Conservation (phyloP, 768 basidiomycete species). For the Tylopilus plumbeoviolaceoides region DNA sequence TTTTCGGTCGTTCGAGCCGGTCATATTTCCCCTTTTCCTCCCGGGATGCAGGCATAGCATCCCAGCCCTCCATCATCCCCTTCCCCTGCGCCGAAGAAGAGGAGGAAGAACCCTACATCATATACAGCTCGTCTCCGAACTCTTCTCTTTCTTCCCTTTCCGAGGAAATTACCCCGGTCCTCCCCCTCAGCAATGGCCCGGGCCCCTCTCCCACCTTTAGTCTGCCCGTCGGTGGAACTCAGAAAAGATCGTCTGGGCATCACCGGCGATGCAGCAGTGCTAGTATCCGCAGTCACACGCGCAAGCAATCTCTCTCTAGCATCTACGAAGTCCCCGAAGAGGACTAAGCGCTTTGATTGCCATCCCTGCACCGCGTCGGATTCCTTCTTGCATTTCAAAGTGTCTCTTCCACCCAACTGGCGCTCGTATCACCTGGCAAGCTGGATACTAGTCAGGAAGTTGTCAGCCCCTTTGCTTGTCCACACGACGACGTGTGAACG, state of each 20-base stretch:
- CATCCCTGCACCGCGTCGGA: neutral
- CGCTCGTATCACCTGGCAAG: slow-evolving; percentile 16
- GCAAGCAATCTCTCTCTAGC: slow-evolving; percentile 30
- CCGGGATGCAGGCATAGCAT: neutral
- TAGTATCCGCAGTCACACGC: slow-evolving; percentile 29
- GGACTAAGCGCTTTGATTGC: slow-evolving; percentile 12
- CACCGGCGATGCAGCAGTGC: slow-evolving; percentile 30
- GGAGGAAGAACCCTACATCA: slow-evolving; percentile 32
- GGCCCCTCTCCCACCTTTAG: slow-evolving; percentile 11
- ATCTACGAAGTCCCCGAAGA: slow-evolving; percentile 33
- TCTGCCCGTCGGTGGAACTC: slow-evolving; percentile 4
- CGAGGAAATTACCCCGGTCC: slow-evolving; percentile 26
- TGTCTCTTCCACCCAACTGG: neutral
- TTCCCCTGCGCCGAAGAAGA: slow-evolving; percentile 27
- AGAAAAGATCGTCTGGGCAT: slow-evolving; percentile 20
- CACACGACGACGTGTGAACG: slow-evolving; percentile 12
- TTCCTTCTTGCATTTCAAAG: neutral
- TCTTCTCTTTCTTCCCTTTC: slow-evolving; percentile 32
- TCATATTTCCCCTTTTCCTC: slow-evolving; percentile 8
- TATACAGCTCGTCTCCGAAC: slow-evolving; percentile 32
- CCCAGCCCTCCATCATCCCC: slow-evolving; percentile 20
- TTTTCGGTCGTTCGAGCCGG: slow-evolving; percentile 16
- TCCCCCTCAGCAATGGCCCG: slow-evolving; percentile 19
- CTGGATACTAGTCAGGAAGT: slow-evolving; percentile 16
- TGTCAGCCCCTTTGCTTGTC: slow-evolving; percentile 8